These are phyloP conservation scores for Drechslerella dactyloides DNA, from an alignment of 2,329 filamentous ascomycete genomes.

Conservation along the genomic window DNA sequence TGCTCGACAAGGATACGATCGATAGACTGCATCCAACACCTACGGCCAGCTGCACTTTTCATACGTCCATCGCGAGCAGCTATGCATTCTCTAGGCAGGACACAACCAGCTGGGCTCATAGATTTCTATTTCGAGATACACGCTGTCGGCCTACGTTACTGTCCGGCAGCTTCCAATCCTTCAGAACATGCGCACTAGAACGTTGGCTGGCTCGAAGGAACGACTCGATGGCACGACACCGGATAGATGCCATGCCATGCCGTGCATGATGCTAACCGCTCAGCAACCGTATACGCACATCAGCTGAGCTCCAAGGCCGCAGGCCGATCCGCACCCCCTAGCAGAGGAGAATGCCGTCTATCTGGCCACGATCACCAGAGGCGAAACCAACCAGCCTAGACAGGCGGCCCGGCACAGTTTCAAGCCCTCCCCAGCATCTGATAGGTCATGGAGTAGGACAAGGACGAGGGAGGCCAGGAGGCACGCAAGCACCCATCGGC, in stretches of 20 bases:
- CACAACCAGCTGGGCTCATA: slow-evolving; percentile 20
- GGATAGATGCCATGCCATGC: slow-evolving; percentile 19
- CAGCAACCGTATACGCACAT: slow-evolving; percentile 21
- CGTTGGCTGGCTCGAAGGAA: slow-evolving; percentile 10
- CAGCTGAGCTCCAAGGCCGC: slow-evolving; percentile 26
- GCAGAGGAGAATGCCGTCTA: slow-evolving; percentile 29
- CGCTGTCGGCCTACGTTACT: slow-evolving; percentile 21
- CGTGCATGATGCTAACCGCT: slow-evolving; percentile 22
- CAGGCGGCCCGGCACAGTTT: slow-evolving; percentile 38
- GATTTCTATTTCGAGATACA: slow-evolving; percentile 40
- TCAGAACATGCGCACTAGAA: slow-evolving; percentile 10
- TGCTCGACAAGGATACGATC: slow-evolving; percentile 24
- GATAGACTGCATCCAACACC: slow-evolving; percentile 43
- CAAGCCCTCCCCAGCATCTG: slow-evolving; percentile 24
- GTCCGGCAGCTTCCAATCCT: slow-evolving; percentile 8
- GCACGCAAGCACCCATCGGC: not conserved
- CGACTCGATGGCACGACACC: slow-evolving; percentile 25
- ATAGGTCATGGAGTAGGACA: slow-evolving; percentile 38
- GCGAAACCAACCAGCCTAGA: slow-evolving; percentile 31
- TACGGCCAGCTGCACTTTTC: slow-evolving; percentile 12
- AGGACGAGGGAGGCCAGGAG: slow-evolving; percentile 23
- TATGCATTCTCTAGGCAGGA: slow-evolving; percentile 15
- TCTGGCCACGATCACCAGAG: slow-evolving; percentile 49
- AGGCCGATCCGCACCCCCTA: slow-evolving; percentile 30
- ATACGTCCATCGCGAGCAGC: slow-evolving; percentile 22